Conservation (phyloP, 176 grass and related monocot genomes). For the Carex pumila region DNA sequence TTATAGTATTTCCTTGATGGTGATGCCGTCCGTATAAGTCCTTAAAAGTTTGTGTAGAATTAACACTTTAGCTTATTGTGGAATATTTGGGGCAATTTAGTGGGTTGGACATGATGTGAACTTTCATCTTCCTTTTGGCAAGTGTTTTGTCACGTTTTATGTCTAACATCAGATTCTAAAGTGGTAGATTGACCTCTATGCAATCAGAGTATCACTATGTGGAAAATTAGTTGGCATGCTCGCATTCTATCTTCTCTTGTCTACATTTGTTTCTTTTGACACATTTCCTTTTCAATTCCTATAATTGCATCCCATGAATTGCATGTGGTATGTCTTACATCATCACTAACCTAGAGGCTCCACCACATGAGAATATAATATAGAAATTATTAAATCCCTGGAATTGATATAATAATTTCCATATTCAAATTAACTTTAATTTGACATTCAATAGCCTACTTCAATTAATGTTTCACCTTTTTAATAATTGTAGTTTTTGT, state of each 20-base stretch:
- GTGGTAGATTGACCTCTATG: slow-evolving; percentile 1
- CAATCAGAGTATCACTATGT: slow-evolving; percentile 4
- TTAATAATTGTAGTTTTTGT: background rate
- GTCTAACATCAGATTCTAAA: slow-evolving; percentile 7
- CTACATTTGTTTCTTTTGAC: background rate
- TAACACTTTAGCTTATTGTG: background rate
- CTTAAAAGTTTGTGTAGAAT: background rate
- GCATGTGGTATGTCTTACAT: slow-evolving; percentile 20
- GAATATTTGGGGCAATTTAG: background rate
- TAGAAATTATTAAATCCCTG: too few relatives aligned
- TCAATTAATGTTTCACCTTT: background rate
- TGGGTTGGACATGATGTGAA: slow-evolving; percentile 23
- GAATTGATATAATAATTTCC: background rate
- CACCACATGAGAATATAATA: background rate
- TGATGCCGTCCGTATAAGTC: background rate
- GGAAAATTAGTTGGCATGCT: slow-evolving; percentile 20
- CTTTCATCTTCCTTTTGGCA: slow-evolving; percentile 10
- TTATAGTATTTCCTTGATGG: slow-evolving; percentile 2
- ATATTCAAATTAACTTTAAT: background rate
- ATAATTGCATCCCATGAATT: slow-evolving; percentile 19
- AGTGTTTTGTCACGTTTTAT: slow-evolving; percentile 8
- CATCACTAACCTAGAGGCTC: background rate
- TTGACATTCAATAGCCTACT: background rate
- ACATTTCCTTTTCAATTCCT: slow-evolving; percentile 17
- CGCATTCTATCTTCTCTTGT: background rate